Evolutionary conservation across 2,329 filamentous ascomycete species (phyloP), one percentile per base, ranked within the genome.

Genomic region (Xylaria hypoxylon): DNA sequence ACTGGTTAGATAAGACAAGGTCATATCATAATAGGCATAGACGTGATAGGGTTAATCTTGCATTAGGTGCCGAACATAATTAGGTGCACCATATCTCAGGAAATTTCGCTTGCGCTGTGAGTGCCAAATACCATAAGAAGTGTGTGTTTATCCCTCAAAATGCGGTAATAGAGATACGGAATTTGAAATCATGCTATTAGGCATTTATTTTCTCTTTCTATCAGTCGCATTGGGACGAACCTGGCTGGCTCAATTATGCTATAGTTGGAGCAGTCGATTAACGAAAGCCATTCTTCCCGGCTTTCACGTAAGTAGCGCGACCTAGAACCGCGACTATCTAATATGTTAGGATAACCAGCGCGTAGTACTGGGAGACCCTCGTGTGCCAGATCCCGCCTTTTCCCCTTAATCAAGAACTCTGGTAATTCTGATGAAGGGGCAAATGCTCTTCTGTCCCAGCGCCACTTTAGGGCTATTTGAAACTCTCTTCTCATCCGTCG

Each of bases 1-100:
- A 48, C 57, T 68, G 55, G 65, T 67, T 70, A 71, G 69, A 70
- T 17, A 47, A 66, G 59, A 67, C 59, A 59, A 50, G 38, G 24
- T 59, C 59, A 60, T 59, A 58, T 26, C 58, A 62, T 50, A 56
- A 44, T 58, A 50, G 38, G 38, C 51, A 61, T 57, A 38, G 50
- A 61, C 24, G 38, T 55, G 45, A 64, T 57, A n/a, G 40, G 24
- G 51, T 28, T 28, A 59, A 47, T 47, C 22, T 42, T 45, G 15
- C 35, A 40, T 28, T 28, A 5, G 22, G 13, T 42, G 15, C 40
- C 57, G 35, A 61, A 48, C 6, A 42, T 38, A 40, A 24, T 22
- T n/a, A 50, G 28, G 38, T 48, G 13, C 15, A 48, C 26, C 31
- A 48, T 22, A 22, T 44, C 10, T n/a, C n/a, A 15, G n/a, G 40